These are phyloP conservation scores for Haplosporangium gracile DNA, from an alignment of 192 early-diverging fungal genomes.

Conservation along the genomic window DNA sequence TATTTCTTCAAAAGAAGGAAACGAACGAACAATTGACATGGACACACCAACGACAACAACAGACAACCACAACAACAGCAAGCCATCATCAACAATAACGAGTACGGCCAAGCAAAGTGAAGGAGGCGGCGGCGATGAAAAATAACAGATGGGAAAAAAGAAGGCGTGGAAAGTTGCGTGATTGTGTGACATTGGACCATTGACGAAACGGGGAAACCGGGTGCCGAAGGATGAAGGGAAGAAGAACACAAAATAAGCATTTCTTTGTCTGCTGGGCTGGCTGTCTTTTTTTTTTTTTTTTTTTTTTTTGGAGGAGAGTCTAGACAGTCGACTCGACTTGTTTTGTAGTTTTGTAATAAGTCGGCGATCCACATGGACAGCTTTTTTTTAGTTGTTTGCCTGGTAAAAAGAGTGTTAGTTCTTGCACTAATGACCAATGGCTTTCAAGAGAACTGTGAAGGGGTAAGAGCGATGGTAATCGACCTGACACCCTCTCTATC, in stretches of 20 bases:
- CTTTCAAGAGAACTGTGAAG: too few relatives aligned
- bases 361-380: neutral
- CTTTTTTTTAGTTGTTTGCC: neutral
- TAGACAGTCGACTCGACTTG: neutral
- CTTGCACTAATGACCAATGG: too few relatives aligned
- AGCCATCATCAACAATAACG: neutral
- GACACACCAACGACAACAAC: neutral
- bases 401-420: neutral
- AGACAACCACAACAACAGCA: neutral
- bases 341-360: neutral
- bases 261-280: neutral
- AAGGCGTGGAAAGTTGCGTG: neutral
- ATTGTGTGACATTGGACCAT: conserved; percentile 7
- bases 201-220: neutral
- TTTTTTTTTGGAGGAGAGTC: neutral
- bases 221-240: neutral
- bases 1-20: neutral
- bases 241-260: neutral
- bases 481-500: too few relatives aligned
- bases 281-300: neutral
- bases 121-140: neutral
- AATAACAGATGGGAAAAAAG: neutral
- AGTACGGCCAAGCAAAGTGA: too few relatives aligned
- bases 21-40: neutral
- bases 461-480: too few relatives aligned